Conservation (phyloP, 2,329 filamentous ascomycete species). For the Acephala macrosclerotiorum region DNA sequence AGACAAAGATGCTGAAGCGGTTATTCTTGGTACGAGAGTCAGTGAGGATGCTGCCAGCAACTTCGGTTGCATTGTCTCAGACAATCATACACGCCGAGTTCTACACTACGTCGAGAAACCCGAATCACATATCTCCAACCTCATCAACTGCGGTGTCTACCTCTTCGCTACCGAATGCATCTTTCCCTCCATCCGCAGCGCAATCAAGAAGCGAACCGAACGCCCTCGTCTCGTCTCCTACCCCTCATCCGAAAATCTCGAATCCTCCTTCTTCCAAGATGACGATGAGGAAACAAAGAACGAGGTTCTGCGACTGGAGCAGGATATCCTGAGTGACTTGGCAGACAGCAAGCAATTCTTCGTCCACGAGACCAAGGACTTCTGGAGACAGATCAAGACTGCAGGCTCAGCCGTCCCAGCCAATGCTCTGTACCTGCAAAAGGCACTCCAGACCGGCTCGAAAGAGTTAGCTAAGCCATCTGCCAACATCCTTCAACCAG, state of each 20-base stretch:
- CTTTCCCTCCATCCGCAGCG: slow-evolving; percentile 92
- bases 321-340: slow-evolving; percentile 94
- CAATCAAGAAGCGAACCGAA: slow-evolving; percentile 94
- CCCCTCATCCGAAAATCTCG: slow-evolving; percentile 92
- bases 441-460: slow-evolving; percentile 85
- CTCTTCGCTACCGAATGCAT: slow-evolving; percentile 95
- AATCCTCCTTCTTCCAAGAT: slow-evolving; percentile 70
- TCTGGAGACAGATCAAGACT: slow-evolving; percentile 99
- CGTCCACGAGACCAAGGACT: slow-evolving; percentile 98
- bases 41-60: slow-evolving; percentile 91
- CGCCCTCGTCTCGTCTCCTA: slow-evolving; percentile 93
- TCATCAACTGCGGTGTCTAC: slow-evolving; percentile 99
- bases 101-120: slow-evolving; percentile 99
- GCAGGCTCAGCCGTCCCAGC: slow-evolving; percentile 96
- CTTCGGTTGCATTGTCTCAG: slow-evolving; percentile 97
- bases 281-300: slow-evolving; percentile 79
- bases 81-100: slow-evolving; percentile 91
- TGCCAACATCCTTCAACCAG: slow-evolving; percentile 86
- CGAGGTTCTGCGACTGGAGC: slow-evolving; percentile 92
- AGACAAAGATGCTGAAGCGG: slow-evolving; percentile 94
- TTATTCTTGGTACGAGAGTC: slow-evolving; percentile 93
- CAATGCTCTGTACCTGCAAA: slow-evolving; percentile 94
- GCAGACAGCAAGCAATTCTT: slow-evolving; percentile 98
- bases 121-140: slow-evolving; percentile 94
- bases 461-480: slow-evolving; percentile 84